Base-by-base conservation (phyloP, 371 early-diverging fungal genomes). In the Umbelopsis sp. region DNA sequence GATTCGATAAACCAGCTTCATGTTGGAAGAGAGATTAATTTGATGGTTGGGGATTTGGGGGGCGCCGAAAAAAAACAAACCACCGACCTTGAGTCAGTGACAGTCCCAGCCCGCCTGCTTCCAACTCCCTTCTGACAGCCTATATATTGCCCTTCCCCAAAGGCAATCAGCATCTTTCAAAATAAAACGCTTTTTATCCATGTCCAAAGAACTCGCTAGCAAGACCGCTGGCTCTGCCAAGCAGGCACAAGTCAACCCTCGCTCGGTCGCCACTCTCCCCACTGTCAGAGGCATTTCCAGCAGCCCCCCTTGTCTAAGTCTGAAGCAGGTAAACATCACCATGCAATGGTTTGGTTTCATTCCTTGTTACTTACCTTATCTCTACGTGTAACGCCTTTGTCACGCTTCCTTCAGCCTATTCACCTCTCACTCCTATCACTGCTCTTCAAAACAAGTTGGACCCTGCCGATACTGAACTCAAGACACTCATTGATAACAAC, bases 401-500 rank as follows among this genome's bases (percentile, higher is more conserved):
- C 7, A 29, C 29, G 22, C 9, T 32, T 11, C 16, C 48, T 12
- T 14, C 35, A 57, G 57, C 18, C 32, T 57, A 57, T 18, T 35
- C 57, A 35, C 57, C 57, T 57, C 57, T 57, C 57, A 57, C 57
- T 12, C 57, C 57, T 4, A 57, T 57, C 7, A 57, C 57, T 3
- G 44, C 66, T 9, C 16, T 37, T 12, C 22, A 44, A 8, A 74
- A 72, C 66, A 76, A 76, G 37, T 75, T 79, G 37, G 77, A 75
- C 46, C 71, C 71, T 29, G 45, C 20, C 11, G 80, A 79, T 45
- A 63, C 51, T 37, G 69, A 65, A 16, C 74, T 79, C 18, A 72
- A 74, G 25, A 63, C 71, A 7, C 57, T 79, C n/a, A 63, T 79
- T n/a, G 74, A 71, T 5, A 73, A 72, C 69, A 79, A 79, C 62